These are phyloP conservation scores for Mycena albidolilacea DNA, from an alignment of 768 basidiomycete species.

Conservation along the genomic window DNA sequence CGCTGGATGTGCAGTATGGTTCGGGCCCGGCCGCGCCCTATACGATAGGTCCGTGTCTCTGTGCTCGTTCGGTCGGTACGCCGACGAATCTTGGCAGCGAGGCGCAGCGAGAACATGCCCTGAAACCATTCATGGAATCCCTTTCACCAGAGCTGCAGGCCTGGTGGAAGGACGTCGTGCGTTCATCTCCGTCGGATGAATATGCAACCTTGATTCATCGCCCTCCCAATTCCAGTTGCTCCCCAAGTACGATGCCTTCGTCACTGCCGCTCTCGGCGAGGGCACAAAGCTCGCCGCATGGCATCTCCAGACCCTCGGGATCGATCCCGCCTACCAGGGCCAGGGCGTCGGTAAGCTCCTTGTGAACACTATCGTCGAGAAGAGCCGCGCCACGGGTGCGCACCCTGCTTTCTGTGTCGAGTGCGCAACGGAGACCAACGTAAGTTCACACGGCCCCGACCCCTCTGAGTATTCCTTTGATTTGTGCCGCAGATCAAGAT, in stretches of 20 bases:
- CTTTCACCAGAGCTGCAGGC: slow-evolving; percentile 15
- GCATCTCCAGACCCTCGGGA: slow-evolving; percentile 29
- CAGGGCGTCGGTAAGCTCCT: slow-evolving; percentile 5
- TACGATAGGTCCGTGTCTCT: slow-evolving; percentile 22
- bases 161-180: slow-evolving; percentile 23
- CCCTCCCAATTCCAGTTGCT: neutral
- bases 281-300: slow-evolving; percentile 24
- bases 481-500: neutral
- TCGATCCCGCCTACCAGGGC: slow-evolving; percentile 27
- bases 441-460: neutral
- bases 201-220: neutral
- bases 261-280: slow-evolving; percentile 7
- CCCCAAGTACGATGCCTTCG: slow-evolving; percentile 17
- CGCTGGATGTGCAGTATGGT: slow-evolving; percentile 31
- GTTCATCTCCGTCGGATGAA: neutral
- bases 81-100: neutral
- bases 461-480: no score
- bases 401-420: neutral
- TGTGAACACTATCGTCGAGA: slow-evolving; percentile 8
- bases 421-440: slow-evolving; percentile 10
- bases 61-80: neutral
- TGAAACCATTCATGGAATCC: neutral
- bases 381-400: neutral
- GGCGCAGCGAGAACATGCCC: slow-evolving; percentile 19
- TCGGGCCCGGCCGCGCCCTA: slow-evolving; percentile 25